Evolutionary conservation across 441 rosid species (phyloP), one percentile per base, ranked within the genome.

Genomic region (Theobroma grandiflorum): DNA sequence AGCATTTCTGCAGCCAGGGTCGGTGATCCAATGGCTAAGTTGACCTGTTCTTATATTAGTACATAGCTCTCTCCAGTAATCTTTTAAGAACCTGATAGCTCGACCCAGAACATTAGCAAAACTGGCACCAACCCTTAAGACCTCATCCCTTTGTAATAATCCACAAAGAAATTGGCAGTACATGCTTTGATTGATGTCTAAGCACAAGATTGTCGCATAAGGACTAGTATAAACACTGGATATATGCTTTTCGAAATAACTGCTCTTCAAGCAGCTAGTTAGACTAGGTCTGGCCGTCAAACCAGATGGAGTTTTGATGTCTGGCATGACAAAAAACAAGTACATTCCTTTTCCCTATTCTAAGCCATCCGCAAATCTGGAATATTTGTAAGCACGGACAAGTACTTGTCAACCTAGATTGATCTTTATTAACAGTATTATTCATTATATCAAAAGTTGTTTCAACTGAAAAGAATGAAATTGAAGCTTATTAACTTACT

Each of bases 401-500:
- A 43, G 8, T 43, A 9, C 5, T 43, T 43, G 47, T 43, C 47
- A 43, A 43, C 2, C 47, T 43, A 43, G 47, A 4, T 6, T 43
- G 47, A 43, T 43, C 47, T 43, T 43, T 43, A 4, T 7, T 43
- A 4, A 43, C 8, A 43, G 47, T 43, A 3, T 43, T 43, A 43
- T 1, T 26, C 31, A 26, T 26, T 26, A 26, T 26, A 26, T 26
- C 31, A 26, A 26, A 26, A 26, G 31, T 26, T 26, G 31, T 26
- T 26, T 26, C 31, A 26, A 26, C 31, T 1, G 31, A 26, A 26
- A 26, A 18, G 42, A 2, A 40, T 40, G 42, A 15, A 55, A 26
- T 4, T 9, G 55, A 8, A 50, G 18, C 18, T 55, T 58, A 22
- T 0, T 4, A 26, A 72, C 88, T 85, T 77, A 92, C 98, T 92